Percentiles rank a stretch among this genome's conserved stretches.
These are phyloP conservation scores for Colletotrichum sp. DNA, from an alignment of 2,329 filamentous ascomycete genomes.

Conservation along the genomic window DNA sequence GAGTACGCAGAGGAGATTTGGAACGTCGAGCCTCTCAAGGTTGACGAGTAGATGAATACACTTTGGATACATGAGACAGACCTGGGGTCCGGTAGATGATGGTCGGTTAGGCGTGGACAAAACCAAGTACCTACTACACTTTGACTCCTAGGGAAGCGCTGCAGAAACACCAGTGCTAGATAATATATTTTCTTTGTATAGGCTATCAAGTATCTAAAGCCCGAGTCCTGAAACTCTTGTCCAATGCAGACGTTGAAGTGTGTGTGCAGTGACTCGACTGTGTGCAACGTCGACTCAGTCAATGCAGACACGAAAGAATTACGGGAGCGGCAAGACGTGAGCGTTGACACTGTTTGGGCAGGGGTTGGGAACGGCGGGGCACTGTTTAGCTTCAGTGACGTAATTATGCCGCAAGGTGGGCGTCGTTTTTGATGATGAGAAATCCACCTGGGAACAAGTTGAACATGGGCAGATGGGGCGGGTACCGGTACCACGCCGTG, in stretches of 20 bases:
- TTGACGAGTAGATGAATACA: slow-evolving; percentile 33
- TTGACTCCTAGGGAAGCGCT: background rate
- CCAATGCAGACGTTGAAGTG: background rate
- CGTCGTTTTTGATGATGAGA: background rate
- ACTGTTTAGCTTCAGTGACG: background rate
- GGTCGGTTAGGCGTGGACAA: background rate
- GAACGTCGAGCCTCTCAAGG: slow-evolving; percentile 85
- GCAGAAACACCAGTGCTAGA: slow-evolving; percentile 5
- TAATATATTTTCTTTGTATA: slow-evolving; percentile 18
- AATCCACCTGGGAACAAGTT: background rate
- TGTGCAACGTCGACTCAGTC: background rate
- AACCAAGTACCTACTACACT: slow-evolving; percentile 4
- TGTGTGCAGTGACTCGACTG: background rate
- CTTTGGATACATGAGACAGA: background rate
- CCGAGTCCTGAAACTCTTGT: background rate
- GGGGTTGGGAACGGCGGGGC: background rate
- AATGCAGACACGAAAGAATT: background rate
- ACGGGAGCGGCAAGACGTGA: background rate
- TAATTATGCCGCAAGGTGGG: background rate
- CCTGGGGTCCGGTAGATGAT: background rate
- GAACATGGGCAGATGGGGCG: background rate
- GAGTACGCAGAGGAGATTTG: slow-evolving; percentile 98
- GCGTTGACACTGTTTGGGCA: background rate
- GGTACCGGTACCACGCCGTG: background rate
- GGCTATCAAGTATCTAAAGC: background rate